Conservation (phyloP, 345 rosid genomes). For the Brassica incana region DNA sequence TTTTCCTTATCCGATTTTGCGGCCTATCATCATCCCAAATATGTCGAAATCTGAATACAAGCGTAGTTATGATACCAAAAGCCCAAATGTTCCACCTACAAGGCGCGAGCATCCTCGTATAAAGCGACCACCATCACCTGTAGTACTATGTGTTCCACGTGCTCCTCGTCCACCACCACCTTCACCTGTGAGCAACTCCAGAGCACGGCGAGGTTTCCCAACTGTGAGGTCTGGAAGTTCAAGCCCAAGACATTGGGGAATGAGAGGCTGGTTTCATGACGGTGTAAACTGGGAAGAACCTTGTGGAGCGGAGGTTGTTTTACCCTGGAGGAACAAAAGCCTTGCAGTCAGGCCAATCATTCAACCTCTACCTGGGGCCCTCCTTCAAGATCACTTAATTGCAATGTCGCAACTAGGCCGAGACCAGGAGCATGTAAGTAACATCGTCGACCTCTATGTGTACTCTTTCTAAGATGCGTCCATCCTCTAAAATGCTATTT, state of each 20-base stretch:
- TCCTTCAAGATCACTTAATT: conserved; percentile 81
- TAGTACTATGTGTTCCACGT: conserved; percentile 92
- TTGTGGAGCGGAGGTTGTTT: conserved; percentile 89
- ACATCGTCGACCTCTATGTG: conserved; percentile 19
- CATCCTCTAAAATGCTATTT: conserved; percentile 39
- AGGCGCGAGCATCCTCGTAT: conserved; percentile 83
- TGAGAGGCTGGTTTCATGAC: conserved; percentile 84
- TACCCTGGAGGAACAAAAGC: conserved; percentile 93
- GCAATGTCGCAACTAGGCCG: conserved; percentile 88
- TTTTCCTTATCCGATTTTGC: conserved; percentile 78
- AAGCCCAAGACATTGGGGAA: conserved; percentile 97
- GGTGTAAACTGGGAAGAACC: conserved; percentile 70
- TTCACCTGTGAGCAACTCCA: conserved; percentile 83
- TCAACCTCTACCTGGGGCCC: conserved; percentile 84
- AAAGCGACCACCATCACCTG: conserved; percentile 96
- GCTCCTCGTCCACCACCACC: conserved; percentile 97
- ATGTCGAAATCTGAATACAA: conserved; percentile 69
- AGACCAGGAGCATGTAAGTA: conserved; percentile 92
- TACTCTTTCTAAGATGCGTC: conserved; percentile 29
- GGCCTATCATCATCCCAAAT: conserved; percentile 90
- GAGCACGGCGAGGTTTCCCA: conserved; percentile 87
- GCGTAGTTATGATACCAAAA: conserved; percentile 64
- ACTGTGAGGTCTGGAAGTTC: conserved; percentile 99
- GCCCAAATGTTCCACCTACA: conserved; percentile 75
- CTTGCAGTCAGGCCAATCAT: conserved; percentile 70